Evolutionary conservation across 148 eudicot genomes (phyloP).

Genomic region (Chenopodium quinoa): DNA sequence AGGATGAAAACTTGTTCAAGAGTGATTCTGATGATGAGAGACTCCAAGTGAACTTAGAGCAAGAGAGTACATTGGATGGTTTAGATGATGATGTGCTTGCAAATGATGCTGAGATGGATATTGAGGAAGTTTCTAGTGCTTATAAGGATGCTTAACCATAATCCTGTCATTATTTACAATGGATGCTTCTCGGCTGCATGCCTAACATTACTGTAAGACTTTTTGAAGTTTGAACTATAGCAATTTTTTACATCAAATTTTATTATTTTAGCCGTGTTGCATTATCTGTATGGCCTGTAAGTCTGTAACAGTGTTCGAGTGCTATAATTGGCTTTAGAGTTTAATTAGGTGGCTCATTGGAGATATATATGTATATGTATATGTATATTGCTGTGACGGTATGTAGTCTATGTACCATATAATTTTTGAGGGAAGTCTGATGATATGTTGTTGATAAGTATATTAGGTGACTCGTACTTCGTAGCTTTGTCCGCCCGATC

Average conservation of each 20-base stretch:
- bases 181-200: background rate
- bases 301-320: background rate
- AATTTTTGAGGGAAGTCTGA: no score
- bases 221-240: background rate
- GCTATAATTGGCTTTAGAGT: background rate
- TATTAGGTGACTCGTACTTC: no score
- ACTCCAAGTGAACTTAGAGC: conserved; percentile 25
- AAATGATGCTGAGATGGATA: conserved; percentile 71
- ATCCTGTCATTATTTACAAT: background rate
- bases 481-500: no score
- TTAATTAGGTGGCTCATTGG: background rate
- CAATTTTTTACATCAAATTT: background rate
- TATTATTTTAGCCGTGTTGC: background rate
- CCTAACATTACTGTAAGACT: background rate
- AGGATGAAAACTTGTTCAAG: conserved; percentile 45
- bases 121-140: conserved; percentile 60
- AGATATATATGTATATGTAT: background rate
- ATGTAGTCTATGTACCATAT: no score
- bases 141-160: conserved; percentile 29
- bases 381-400: no score
- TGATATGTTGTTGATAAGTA: no score
- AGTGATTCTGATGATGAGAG: conserved; percentile 59
- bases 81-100: conserved; percentile 38
- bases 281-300: background rate
- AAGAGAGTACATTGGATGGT: conserved; percentile 34